A percentile compares a stretch with the other conserved stretches of the same genome.
Evolutionary conservation across 257 asterid species (phyloP).

Genomic region (Fraxinus excelsior): DNA sequence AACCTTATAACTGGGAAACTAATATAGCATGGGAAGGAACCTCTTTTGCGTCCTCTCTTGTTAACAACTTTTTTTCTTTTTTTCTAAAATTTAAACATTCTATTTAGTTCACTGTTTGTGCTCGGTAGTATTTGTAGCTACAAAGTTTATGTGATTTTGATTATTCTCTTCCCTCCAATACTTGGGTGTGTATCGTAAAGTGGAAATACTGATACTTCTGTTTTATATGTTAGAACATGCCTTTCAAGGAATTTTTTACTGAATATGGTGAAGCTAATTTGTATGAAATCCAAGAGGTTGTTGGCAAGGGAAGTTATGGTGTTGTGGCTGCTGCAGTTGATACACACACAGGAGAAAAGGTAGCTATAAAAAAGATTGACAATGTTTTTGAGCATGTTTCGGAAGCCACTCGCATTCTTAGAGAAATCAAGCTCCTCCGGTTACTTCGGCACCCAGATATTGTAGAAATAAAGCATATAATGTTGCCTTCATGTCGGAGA

Average conservation of each 20-base stretch:
- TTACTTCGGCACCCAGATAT: conserved; percentile 91
- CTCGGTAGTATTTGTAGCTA: background rate
- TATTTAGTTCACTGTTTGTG: background rate
- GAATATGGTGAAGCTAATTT: conserved; percentile 93
- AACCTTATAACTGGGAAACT: background rate
- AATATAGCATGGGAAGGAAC: background rate
- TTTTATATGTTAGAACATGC: conserved; percentile 54
- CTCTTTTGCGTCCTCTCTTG: background rate
- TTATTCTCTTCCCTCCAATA: background rate
- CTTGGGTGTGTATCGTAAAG: background rate
- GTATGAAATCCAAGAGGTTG: conserved; percentile 89
- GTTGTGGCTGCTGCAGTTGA: conserved; percentile 97
- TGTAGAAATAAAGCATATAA: conserved; percentile 90
- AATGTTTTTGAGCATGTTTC: conserved; percentile 90
- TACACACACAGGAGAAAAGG: conserved; percentile 94
- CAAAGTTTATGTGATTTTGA: background rate
- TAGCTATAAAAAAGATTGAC: conserved; percentile 88
- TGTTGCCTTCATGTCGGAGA: conserved; percentile 92
- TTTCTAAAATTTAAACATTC: too few species aligned
- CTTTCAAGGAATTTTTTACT: conserved; percentile 84
- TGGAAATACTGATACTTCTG: conserved; percentile 22
- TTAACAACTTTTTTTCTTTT: background rate
- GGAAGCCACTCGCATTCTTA: conserved; percentile 92
- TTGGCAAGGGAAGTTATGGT: conserved; percentile 97
- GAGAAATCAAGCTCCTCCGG: conserved; percentile 95